Percentiles rank a stretch among this genome's conserved stretches.
Conservation (phyloP, 2,329 filamentous ascomycete species). For the Penicillium brasilianum region DNA sequence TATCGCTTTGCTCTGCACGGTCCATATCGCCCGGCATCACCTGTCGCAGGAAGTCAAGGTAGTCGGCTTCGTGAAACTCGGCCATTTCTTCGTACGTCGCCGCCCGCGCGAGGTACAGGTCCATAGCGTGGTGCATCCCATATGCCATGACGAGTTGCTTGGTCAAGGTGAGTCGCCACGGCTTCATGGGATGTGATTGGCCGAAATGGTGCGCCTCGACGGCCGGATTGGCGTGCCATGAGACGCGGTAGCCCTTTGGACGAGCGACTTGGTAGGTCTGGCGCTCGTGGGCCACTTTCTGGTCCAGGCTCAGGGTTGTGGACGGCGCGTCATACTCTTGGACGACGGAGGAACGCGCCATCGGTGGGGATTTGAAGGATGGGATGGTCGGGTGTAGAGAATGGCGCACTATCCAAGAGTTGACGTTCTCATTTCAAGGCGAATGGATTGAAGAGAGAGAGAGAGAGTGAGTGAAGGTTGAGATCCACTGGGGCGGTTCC, state of each 20-base stretch:
- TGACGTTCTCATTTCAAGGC: not conserved
- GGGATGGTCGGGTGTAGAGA: not conserved
- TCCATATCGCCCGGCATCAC: conserved; percentile 74
- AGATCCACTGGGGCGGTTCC: conserved; percentile 14
- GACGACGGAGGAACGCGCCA: conserved; percentile 53
- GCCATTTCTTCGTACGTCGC: conserved; percentile 88
- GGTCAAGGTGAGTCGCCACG: conserved; percentile 92
- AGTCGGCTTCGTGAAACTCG: conserved; percentile 85
- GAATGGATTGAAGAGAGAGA: not conserved
- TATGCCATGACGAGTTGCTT: conserved; percentile 95
- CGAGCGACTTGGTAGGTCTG: conserved; percentile 72
- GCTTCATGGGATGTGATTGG: conserved; percentile 97
- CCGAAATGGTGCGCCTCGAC: conserved; percentile 98
- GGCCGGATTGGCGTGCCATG: conserved; percentile 91
- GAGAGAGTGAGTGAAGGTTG: not conserved
- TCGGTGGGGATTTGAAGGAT: conserved; percentile 26
- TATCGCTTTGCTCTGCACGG: conserved; percentile 61
- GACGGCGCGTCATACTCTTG: conserved; percentile 55
- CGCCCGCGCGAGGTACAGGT: conserved; percentile 82
- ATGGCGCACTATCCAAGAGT: not conserved
- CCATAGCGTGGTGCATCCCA: conserved; percentile 96
- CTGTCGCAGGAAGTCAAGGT: conserved; percentile 83
- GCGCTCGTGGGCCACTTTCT: conserved; percentile 59
- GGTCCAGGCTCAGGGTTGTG: conserved; percentile 54
- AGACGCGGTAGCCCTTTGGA: conserved; percentile 87